Evolutionary conservation across 495 filamentous ascomycete species (phyloP), one percentile per base, ranked within the genome.

Genomic region (Rhypophila decipiens): DNA sequence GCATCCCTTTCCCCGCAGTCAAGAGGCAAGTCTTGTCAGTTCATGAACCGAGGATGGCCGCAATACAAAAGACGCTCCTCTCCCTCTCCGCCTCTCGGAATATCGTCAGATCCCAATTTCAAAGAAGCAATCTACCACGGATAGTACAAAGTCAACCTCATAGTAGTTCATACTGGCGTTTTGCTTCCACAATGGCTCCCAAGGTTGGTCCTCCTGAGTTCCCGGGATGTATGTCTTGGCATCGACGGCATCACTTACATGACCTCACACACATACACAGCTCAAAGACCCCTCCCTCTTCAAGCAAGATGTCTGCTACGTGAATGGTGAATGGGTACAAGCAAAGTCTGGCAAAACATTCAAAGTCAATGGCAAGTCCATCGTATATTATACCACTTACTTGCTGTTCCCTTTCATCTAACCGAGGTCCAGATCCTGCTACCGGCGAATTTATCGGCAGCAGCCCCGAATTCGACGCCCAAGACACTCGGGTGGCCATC

Each of bases 261-360:
- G 27, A 17, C 46, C 46, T 46, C n/a, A 47, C 49, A 31, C 9
- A 11, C 13, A 27, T 10, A 31, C 31, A 22, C 43, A 64, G 87
- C 79, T 95, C 57, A 89, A 85, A 68, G 89, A 95, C 56, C 76
- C 78, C 22, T 87, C 86, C 3, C 78, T 95, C 20, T 80, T 95
- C 58, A 90, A 88, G 63, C 69, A 78, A 31, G 69, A 86, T 49
- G 86, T 88, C 52, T 81, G 77, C 51, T 95, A 90, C 58, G 82
- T 95, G 53, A 88, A 94, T 66, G 87, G 87, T 55, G 79, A 89
- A 70, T 95, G 86, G 84, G 74, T 93, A 39, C 74, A 71, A 44
- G 82, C 87, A 33, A 71, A 77, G 52, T 88, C 85, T 1, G 83
- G 83, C 38, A 79, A 88, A 65, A 90, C 86, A 18, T 95, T 95